phyloP scores from a whole-genome alignment of 73 alveolate species.

The Stentor coeruleus region DNA sequence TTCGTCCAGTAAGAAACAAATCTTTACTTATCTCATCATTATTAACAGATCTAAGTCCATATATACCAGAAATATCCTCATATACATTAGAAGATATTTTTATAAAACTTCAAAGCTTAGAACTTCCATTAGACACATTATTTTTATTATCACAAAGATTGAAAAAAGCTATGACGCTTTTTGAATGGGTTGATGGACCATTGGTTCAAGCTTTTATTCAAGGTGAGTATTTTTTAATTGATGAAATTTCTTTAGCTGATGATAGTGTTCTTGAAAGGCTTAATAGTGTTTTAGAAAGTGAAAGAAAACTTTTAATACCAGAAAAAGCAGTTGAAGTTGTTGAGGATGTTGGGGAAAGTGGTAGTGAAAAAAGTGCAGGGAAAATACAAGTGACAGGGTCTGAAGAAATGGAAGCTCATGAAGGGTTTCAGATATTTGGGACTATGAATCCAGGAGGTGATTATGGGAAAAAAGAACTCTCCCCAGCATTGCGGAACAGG shows the following conservation, averaged over 20 bases:
- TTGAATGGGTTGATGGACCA: conserved; percentile 99
- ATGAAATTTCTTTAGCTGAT: conserved; percentile 99
- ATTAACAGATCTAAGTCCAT: neutral
- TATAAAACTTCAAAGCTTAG: neutral
- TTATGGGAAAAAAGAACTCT: conserved; percentile 94
- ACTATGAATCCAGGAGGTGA: conserved; percentile 99
- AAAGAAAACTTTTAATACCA: conserved; percentile 83
- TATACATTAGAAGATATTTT: neutral
- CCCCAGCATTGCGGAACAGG: conserved; percentile 98
- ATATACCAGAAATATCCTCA: neutral
- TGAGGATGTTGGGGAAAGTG: too few species aligned
- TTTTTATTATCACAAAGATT: conserved; percentile 11
- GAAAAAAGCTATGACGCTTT: conserved; percentile 39
- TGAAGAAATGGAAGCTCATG: conserved; percentile 75
- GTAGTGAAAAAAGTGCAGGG: conserved; percentile 49
- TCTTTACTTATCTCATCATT: neutral
- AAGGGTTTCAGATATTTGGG: conserved; percentile 85
- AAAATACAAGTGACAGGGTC: too few species aligned
- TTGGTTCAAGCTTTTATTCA: conserved; percentile 90
- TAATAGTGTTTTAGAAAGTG: conserved; percentile 97
- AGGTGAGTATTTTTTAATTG: conserved; percentile 96
- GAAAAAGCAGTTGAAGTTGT: conserved; percentile 84
- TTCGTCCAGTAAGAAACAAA: conserved; percentile 66
- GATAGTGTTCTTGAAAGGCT: conserved; percentile 99
- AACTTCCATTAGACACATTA: neutral